A percentile compares a stretch with the other conserved stretches of the same genome.
These are phyloP conservation scores for Diversispora epigaea DNA, from an alignment of 192 early-diverging fungal species.

Conservation along the genomic window DNA sequence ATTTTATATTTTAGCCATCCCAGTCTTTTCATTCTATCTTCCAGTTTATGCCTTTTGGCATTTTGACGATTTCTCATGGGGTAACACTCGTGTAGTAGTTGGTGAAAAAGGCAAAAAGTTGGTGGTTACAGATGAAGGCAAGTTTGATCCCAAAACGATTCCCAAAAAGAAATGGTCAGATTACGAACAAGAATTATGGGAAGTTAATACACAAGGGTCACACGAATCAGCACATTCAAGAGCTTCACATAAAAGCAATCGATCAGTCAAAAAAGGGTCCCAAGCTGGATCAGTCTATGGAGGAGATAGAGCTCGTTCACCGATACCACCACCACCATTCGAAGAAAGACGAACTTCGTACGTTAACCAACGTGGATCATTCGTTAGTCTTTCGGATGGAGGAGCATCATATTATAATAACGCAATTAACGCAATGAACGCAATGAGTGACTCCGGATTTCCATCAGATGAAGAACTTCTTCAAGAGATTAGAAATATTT, in stretches of 20 bases:
- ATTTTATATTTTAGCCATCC: slow-evolving; percentile 87
- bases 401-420: not conserved
- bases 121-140: slow-evolving; percentile 66
- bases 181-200: slow-evolving; percentile 77
- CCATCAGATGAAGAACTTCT: slow-evolving; percentile 72
- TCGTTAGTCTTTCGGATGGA: slow-evolving; percentile 1
- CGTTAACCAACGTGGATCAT: no score
- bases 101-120: slow-evolving; percentile 81
- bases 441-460: slow-evolving; percentile 1
- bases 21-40: slow-evolving; percentile 81
- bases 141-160: slow-evolving; percentile 75
- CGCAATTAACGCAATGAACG: no score
- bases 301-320: slow-evolving; percentile 40
- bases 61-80: slow-evolving; percentile 99
- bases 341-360: slow-evolving; percentile 21
- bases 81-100: slow-evolving; percentile 89
- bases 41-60: slow-evolving; percentile 97
- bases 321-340: slow-evolving; percentile 31
- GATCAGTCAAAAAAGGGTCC: slow-evolving; percentile 29
- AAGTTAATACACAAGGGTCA: slow-evolving; percentile 52
- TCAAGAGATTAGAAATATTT: slow-evolving; percentile 69
- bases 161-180: slow-evolving; percentile 81
- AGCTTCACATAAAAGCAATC: slow-evolving; percentile 38
- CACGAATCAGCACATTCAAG: slow-evolving; percentile 52
- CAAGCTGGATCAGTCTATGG: slow-evolving; percentile 48